These are phyloP conservation scores for Rhodomyrtus psidioides DNA, from an alignment of 441 rosid species.

Conservation along the genomic window DNA sequence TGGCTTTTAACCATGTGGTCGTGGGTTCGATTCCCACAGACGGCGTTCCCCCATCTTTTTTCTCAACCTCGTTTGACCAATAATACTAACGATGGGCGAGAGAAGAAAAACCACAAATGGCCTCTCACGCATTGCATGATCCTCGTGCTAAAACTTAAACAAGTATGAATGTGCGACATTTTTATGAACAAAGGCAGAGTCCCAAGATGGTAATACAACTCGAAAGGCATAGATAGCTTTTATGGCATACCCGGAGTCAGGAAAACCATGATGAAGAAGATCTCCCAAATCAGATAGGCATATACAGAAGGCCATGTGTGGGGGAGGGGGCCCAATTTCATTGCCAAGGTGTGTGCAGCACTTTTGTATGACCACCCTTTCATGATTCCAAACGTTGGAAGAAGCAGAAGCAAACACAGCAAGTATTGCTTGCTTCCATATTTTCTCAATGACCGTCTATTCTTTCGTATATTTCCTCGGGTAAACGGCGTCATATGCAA, in stretches of 20 bases:
- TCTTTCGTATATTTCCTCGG: slow-evolving; percentile 4
- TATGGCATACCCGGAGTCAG: slow-evolving; percentile 13
- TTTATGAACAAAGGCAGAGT: background rate
- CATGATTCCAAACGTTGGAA: slow-evolving; percentile 38
- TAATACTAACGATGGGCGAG: background rate
- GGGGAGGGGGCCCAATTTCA: slow-evolving; percentile 29
- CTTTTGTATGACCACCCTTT: slow-evolving; percentile 6
- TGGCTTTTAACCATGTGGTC: background rate
- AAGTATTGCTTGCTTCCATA: slow-evolving; percentile 31
- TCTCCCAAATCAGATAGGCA: slow-evolving; percentile 20
- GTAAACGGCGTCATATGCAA: too few species aligned
- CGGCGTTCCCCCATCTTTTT: background rate
- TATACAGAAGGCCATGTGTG: slow-evolving; percentile 37
- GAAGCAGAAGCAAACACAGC: slow-evolving; percentile 57
- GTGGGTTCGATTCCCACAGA: background rate
- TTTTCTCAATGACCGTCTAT: slow-evolving; percentile 20
- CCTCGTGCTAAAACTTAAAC: background rate
- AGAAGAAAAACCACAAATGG: background rate
- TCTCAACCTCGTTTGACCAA: background rate
- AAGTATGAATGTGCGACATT: too few species aligned
- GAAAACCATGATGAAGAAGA: slow-evolving; percentile 24
- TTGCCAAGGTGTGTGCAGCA: slow-evolving; percentile 6
- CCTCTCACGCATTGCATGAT: background rate
- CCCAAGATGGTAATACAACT: background rate
- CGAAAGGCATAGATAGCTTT: background rate